Evolutionary conservation across 116 monocot species (phyloP).

Genomic region (Iris pallida): DNA sequence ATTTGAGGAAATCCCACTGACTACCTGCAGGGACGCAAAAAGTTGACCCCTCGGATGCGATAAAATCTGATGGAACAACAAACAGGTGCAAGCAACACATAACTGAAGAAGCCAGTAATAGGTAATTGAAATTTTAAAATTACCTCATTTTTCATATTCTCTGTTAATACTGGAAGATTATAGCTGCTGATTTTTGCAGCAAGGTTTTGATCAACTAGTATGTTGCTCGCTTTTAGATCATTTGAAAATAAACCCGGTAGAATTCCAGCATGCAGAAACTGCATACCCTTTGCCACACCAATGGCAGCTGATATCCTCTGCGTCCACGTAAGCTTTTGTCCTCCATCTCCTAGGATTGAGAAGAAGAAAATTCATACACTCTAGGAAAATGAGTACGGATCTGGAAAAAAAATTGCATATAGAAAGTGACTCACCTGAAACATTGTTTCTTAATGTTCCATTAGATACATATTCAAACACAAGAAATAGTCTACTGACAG

Average conservation of each 20-base stretch:
- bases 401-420: not conserved
- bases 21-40: conserved; percentile 33
- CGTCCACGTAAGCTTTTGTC: conserved; percentile 66
- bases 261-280: conserved; percentile 83
- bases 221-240: conserved; percentile 58
- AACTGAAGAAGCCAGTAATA: no score
- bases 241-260: conserved; percentile 82
- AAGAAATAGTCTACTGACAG: conserved; percentile 70
- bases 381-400: not conserved
- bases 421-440: conserved; percentile 48
- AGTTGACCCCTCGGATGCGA: conserved; percentile 1
- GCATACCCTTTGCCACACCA: conserved; percentile 76
- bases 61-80: not conserved
- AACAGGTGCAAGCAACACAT: not conserved
- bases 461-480: conserved; percentile 70
- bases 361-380: not conserved
- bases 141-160: conserved; percentile 51
- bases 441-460: conserved; percentile 64
- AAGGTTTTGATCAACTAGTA: conserved; percentile 73
- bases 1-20: conserved; percentile 28
- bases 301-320: conserved; percentile 83
- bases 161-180: conserved; percentile 63
- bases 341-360: conserved; percentile 15
- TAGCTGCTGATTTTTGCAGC: conserved; percentile 86
- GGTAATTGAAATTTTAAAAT: not conserved